Evolutionary conservation across 371 early-diverging fungal genomes (phyloP), one percentile per base, ranked within the genome.

Genomic region (Umbelopsis sp.): DNA sequence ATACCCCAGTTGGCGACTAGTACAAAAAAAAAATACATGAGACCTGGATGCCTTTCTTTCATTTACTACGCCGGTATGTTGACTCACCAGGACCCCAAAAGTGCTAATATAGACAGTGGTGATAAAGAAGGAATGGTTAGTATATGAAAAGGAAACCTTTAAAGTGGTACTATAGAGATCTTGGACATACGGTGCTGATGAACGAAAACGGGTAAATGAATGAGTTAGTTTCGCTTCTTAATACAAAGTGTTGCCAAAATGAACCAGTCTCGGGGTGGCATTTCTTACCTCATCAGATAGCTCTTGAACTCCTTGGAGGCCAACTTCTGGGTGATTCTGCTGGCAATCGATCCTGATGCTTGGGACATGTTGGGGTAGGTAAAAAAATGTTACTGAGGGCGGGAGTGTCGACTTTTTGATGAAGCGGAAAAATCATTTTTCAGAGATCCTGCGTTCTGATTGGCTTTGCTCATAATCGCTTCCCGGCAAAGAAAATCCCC

Each of bases 1-100:
- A 98, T 87, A 67, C 98, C 98, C 99, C 99, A 98, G 87, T 97
- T 98, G 65, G 95, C 97, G 41, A 94, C 94, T 72, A 79, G 68
- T 9, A 76, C 63, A 38, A 73, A 73, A 10, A 0, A 41, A 10
- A 7, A 10, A 41, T 3, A 7, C 1, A 12, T 41, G 1, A 41
- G 41, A 1, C 12, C 41, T 10, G 2, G 7, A 12, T 41, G 2
- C 10, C 41, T 12, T 41, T 10, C 12, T 41, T 7, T 12, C 12
- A 12, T 41, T 10, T 41, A 7, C 41, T 29, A 41, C 7, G 12
- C 41, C 12, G 7, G 12, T 41, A 41, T 1, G 41, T 12, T 41
- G 2, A 70, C 80, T 71, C 76, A 87, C 90, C 91, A 63, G 95
- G 95, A 63, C 95, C 95, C 95, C 95, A 95, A 75, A 95, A 95